Base-by-base conservation (phyloP, 192 early-diverging fungal genomes). In the Lunasporangiospora selenospora region DNA sequence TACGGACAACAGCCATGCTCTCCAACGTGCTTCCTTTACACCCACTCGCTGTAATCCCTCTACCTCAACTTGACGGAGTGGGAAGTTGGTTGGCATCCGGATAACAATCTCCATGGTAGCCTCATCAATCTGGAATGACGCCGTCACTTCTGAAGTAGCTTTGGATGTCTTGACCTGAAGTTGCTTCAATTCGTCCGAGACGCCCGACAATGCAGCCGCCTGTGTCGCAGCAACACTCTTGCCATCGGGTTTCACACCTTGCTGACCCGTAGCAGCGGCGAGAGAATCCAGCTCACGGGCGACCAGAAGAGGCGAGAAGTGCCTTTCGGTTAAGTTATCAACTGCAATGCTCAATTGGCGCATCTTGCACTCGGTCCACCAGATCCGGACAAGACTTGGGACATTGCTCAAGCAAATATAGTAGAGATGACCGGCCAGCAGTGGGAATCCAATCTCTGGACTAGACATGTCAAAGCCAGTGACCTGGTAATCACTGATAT, bases 301-400 rank as follows among this genome's bases (percentile, higher is more conserved):
- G 24, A 92, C 82, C 18, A 95, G 63, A 7, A 80, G 40, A 1
- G 88, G 81, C 38, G 83, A 87, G 60, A 88, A 93, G 54, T 78
- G 87, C 45, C 77, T 86, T 65, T 92, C 89, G 0, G 92, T 94
- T 59, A 88, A 88, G 23, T 73, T 79, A 60, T 95, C 93, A 29
- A 95, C 85, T 3, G 85, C 85, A 39, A 91, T 65, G 19, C 70
- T 83, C 37, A 92, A 54, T 60, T 94, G 93, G 10, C 93, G 77
- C 31, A 90, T 79, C 70, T 91, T 92, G 79, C 88, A 89, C 60
- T 92, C 85, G 4, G 84, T 79, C 89, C 92, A 95, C 92, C 92
- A 95, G 8, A 77, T 76, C 48, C 90, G 75, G 9, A 90, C 88
- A 54, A 95, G 75, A 16, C 88, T 82, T 1, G 93, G 92, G 7